Evolutionary conservation across 108 stramenopile species (phyloP), one percentile per base, ranked within the genome.

Genomic region (Nitzschia sp.): DNA sequence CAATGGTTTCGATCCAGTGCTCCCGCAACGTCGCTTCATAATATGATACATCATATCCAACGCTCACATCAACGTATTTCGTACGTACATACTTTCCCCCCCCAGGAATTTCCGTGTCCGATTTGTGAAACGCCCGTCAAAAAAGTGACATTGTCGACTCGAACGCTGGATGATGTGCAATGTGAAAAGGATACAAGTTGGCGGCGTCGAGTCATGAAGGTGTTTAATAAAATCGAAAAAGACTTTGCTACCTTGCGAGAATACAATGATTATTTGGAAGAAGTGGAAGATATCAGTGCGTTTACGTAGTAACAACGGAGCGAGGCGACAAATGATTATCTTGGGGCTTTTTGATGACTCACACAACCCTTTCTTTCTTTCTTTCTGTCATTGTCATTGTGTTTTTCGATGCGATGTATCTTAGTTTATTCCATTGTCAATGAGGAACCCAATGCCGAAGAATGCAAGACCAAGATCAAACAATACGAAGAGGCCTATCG

Each of bases 181-280:
- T 87, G 87, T 53, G 90, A 94, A 65, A 91, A 91, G 59, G 92
- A 94, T 69, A 91, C 89, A 2, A 79, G 76, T 41, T 94, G 92
- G 92, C 73, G 90, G 61, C 82, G 89, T 46, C 77, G 88, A 0
- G 88, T 94, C 25, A 75, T 85, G 45, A 89, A 89, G 68, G 80
- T 89, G 9, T 94, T 87, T 64, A 94, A 94, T 74, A 94, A 91
- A 66, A 76, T 80, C 0, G 81, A 94, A 60, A 76, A 68, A 30
- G 92, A 94, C 69, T 94, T 94, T 65, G 58, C 83, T 17, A 75
- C 75, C 3, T 73, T 94, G 5, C 58, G 89, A 26, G 89, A 94
- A 76, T 94, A 88, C 81, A 94, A 94, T 71, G 87, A 94, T 76
- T 94, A 94, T 69, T 76, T 94, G 41, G 92, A 94, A 80, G 88